Evolutionary conservation across 2,329 filamentous ascomycete species (phyloP).

Genomic region (Pestalotiopsis sp.): DNA sequence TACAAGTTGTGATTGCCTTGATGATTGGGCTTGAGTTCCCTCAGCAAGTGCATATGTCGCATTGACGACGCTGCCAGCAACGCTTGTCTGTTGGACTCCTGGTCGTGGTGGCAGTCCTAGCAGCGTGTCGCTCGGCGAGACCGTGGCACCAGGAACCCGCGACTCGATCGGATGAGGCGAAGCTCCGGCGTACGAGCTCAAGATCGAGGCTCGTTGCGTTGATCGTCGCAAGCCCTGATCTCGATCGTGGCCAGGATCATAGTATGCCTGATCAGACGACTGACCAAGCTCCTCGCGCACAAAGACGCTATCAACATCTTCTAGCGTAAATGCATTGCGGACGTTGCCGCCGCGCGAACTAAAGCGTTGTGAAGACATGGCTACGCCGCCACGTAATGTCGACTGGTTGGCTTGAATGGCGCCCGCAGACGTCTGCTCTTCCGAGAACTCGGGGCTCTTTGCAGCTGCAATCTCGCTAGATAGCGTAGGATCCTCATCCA

Average conservation of each 20-base stretch:
- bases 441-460: not conserved
- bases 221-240: not conserved
- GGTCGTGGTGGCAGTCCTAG: not conserved
- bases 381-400: not conserved
- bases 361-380: not conserved
- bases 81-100: not conserved
- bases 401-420: not conserved
- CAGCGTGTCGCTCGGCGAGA: not conserved
- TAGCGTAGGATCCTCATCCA: constrained; percentile 49
- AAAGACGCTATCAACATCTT: not conserved
- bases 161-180: not conserved
- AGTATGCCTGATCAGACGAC: not conserved
- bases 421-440: not conserved
- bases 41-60: not conserved
- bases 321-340: not conserved
- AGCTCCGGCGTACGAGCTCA: not conserved
- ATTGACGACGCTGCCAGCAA: not conserved
- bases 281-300: not conserved
- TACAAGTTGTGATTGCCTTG: not conserved
- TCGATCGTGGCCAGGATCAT: constrained; percentile 2
- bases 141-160: constrained; percentile 6
- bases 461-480: constrained; percentile 26
- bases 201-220: not conserved
- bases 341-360: not conserved
- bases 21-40: not conserved